Base-by-base conservation (phyloP, 1,284 basidiomycete genomes). In the Chondrostereum purpureum region DNA sequence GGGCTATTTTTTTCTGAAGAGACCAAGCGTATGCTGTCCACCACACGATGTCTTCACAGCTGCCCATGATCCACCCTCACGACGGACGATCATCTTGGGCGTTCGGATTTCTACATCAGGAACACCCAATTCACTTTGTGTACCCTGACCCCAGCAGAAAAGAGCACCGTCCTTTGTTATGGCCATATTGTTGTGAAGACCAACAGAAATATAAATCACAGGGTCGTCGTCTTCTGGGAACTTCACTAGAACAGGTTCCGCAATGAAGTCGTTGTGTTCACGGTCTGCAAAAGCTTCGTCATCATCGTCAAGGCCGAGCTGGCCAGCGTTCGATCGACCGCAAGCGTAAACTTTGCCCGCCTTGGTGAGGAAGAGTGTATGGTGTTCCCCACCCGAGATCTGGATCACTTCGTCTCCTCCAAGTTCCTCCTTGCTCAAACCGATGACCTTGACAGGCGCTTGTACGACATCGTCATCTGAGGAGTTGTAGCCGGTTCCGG, bases 101-200 rank as follows among this genome's bases (percentile, higher is more conserved):
- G 75, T 80, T 53, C 65, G 65, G 35, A 78, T 76, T 50, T 74
- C 75, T 55, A 74, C 72, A 54, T 77, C 76, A 18, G 73, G 78
- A 52, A 75, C 79, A 51, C 74, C 88, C 47, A 76, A 75, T 67
- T 76, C 91, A 60, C 72, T 80, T 63, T 76, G 82, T 43, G 81
- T 77, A 16, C 90, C 89, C 52, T 87, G 80, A 39, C 92, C 92
- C 92, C 92, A 95, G 33, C 83, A 73, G 60, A 91, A 93, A 50
- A 91, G 67, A 20, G 86, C 83, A 10, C 92, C 92, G 36, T 75
- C 81, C 45, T 68, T 66, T 13, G 87, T 88, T 39, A 93, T 76
- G 3, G 88, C 92, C 50, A 93, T 75, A 55, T 86, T 92, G 62
- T 89, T 88, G 55, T 91, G 79, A 31, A 80, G 78, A 2, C 92